phyloP scores from a whole-genome alignment of 1,284 basidiomycete genomes.

The Fistulinella staudtii region DNA sequence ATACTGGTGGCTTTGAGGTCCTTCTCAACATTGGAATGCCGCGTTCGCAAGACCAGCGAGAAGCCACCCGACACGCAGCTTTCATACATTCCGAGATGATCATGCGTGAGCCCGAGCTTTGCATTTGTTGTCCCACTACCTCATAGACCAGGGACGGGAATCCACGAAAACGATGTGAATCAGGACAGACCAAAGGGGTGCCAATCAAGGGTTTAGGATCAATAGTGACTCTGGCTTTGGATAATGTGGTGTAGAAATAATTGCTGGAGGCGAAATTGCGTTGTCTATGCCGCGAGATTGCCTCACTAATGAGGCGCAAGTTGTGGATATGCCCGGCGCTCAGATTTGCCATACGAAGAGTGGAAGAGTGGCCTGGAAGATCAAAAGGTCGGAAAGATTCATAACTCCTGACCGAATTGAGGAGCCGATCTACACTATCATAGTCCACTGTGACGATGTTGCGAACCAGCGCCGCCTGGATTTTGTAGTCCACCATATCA shows the following conservation, averaged over 20 bases:
- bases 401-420: constrained; percentile 30
- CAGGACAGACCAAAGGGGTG: constrained; percentile 27
- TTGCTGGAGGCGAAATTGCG: constrained; percentile 18
- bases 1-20: constrained; percentile 37
- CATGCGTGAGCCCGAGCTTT: constrained; percentile 42
- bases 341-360: constrained; percentile 2
- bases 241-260: constrained; percentile 26
- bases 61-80: constrained; percentile 74
- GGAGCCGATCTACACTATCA: constrained; percentile 56
- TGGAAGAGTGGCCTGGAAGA: constrained; percentile 1
- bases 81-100: constrained; percentile 86
- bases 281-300: constrained; percentile 22
- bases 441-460: constrained; percentile 73
- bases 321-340: constrained; percentile 41
- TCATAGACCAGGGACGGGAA: constrained; percentile 55
- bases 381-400: constrained; percentile 44
- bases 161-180: constrained; percentile 47
- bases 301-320: constrained; percentile 17
- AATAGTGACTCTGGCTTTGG: constrained; percentile 25
- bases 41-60: constrained; percentile 63
- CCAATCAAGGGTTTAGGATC: constrained; percentile 27
- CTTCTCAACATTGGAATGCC: constrained; percentile 70
- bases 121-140: constrained; percentile 27
- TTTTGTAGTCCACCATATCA: constrained; percentile 64
- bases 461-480: constrained; percentile 69